Evolutionary conservation across 306 rosid genomes (phyloP).

Genomic region (Sindora glabra): DNA sequence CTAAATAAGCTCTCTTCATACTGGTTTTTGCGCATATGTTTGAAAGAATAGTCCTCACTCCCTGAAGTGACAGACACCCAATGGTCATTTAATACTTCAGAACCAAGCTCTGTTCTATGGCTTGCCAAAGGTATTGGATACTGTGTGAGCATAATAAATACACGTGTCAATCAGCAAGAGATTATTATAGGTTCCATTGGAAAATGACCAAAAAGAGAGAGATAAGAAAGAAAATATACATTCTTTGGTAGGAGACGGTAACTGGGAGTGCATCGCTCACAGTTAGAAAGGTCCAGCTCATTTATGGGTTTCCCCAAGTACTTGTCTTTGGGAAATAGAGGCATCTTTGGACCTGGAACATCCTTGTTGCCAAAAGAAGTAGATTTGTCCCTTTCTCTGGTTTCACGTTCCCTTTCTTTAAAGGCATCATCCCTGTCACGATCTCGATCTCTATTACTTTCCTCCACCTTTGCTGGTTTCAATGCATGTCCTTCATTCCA

Average conservation of each 20-base stretch:
- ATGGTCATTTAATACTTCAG: slow-evolving; percentile 79
- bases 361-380: slow-evolving; percentile 51
- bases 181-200: neutral
- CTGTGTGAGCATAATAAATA: slow-evolving; percentile 36
- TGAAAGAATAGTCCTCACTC: slow-evolving; percentile 97
- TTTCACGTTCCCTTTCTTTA: slow-evolving; percentile 77
- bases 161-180: slow-evolving; percentile 1
- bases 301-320: slow-evolving; percentile 81
- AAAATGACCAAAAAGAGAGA: slow-evolving; percentile 3
- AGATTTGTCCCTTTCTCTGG: slow-evolving; percentile 63
- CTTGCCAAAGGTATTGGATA: slow-evolving; percentile 85
- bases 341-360: slow-evolving; percentile 57
- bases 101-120: slow-evolving; percentile 79
- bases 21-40: slow-evolving; percentile 99
- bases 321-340: slow-evolving; percentile 81
- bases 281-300: slow-evolving; percentile 95
- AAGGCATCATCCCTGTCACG: slow-evolving; percentile 65
- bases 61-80: slow-evolving; percentile 99
- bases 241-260: slow-evolving; percentile 90
- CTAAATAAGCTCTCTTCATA: slow-evolving; percentile 98
- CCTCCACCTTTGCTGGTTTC: slow-evolving; percentile 67
- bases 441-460: slow-evolving; percentile 58
- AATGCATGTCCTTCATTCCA: slow-evolving; percentile 87
- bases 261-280: slow-evolving; percentile 96
- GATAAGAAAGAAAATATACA: slow-evolving; percentile 36